Evolutionary conservation across 2,329 filamentous ascomycete genomes (phyloP), one percentile per base, ranked within the genome.

Genomic region (Laburnicola sp.): DNA sequence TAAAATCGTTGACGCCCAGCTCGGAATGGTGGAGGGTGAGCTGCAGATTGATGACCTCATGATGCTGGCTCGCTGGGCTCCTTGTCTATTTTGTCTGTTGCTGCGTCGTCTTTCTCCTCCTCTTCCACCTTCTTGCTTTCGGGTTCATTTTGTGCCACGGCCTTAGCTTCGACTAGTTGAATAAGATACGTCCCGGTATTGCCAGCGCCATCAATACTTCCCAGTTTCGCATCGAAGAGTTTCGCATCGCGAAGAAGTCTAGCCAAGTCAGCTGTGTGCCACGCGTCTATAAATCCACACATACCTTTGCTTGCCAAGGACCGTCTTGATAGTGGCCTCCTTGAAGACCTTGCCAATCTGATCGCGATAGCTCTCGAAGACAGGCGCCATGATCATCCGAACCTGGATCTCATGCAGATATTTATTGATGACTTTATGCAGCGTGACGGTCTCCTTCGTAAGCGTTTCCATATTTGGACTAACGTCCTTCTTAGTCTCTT

Each of bases 381-480:
- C 91, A 0, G 89, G 88, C 21, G 80, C 77, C 89, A 96, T 96
- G 64, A 97, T 96, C 75, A 89, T 84, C 47, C 82, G 80, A 2
- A 96, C 86, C 0, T 87, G 86, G 48, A 82, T 80, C 57, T 94
- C 89, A 0, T 88, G 86, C 23, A 97, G 77, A 69, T 95, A 87
- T 68, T 91, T 92, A 53, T 83, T 86, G 54, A 97, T 78, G 8
- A 94, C 91, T 48, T 90, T 86, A 66, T 96, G 88, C 55, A 97
- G 76, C 1, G 87, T 94, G 3, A 84, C 84, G 0, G 92, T 96
- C 66, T 97, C 92, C 70, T 91, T 95, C 6, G 85, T 86, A 47
- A 97, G 74, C 0, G 86, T 92, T 73, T 96, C 91, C 85, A 96
- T 93, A 71, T 93, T 95, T 1, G 83, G 70, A 61, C 86, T 89